Evolutionary conservation across 805 yeast species (phyloP).

Genomic region (Pichia heedii): DNA sequence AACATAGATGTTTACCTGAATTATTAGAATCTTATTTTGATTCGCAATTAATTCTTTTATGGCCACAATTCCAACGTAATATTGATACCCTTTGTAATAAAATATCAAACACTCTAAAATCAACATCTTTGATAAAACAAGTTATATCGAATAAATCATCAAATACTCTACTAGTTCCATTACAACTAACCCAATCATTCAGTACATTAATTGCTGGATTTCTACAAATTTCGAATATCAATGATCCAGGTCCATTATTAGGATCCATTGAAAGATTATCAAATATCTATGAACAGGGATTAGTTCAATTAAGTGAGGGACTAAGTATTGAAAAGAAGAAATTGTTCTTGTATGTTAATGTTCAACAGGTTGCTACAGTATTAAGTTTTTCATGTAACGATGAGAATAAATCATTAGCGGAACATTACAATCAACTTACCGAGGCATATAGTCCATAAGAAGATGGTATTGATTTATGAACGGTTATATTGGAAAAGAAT

Average conservation of each 20-base stretch:
- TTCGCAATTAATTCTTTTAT: constrained; percentile 53
- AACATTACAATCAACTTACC: neutral
- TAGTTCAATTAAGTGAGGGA: constrained; percentile 58
- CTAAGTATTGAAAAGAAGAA: constrained; percentile 43
- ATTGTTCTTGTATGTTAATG: constrained; percentile 65
- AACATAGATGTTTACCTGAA: constrained; percentile 61
- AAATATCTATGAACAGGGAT: constrained; percentile 68
- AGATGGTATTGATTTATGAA: no score
- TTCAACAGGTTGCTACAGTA: constrained; percentile 52
- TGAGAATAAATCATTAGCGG: neutral
- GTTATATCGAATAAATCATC: constrained; percentile 7
- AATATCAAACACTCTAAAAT: constrained; percentile 44
- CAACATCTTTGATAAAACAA: constrained; percentile 25
- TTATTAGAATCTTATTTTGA: constrained; percentile 58
- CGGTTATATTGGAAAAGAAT: no score
- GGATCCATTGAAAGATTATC: constrained; percentile 58
- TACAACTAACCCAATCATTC: constrained; percentile 69
- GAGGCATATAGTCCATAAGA: neutral
- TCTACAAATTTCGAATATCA: neutral
- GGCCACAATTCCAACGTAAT: constrained; percentile 80
- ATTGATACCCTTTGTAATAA: constrained; percentile 73
- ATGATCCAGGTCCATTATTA: neutral
- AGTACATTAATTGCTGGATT: neutral
- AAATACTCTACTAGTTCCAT: constrained; percentile 36
- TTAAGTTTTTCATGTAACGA: constrained; percentile 18